Evolutionary conservation across 371 early-diverging fungal species (phyloP), one percentile per base, ranked within the genome.

Genomic region (Sporodiniella umbellata): DNA sequence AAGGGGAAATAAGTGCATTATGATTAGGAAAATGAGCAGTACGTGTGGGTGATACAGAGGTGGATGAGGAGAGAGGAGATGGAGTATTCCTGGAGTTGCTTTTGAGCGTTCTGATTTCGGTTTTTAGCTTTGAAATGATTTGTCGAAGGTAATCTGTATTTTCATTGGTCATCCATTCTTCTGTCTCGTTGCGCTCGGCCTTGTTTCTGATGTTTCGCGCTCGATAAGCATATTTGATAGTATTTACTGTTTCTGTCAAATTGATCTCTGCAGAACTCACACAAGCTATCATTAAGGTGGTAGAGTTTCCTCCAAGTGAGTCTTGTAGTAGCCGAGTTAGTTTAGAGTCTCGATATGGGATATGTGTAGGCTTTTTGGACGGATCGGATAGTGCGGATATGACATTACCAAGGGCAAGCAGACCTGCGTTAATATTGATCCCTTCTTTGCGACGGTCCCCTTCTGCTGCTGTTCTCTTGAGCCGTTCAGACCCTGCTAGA

Each of bases 371-470:
- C 12, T 57, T 54, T 51, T 66, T 70, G 44, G 78, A 62, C 38
- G 90, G 81, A 53, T 96, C 98, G 7, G 61, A 55, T 17, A 99
- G 79, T 0, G 99, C 99, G 4, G 92, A 92, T 35, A 99, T 99
- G 11, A 99, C 99, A 65, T 99, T 99, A 53, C 99, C 99, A n/a
- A 99, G 82, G 0, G 97, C 97, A 42, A 98, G 76, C 6, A 99
- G 80, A 6, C 99, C 99, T 15, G 91, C 87, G 77, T 99, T 99
- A 62, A 99, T 99, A 26, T 87, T 86, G 55, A 99, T 99, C 22
- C 97, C 95, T 72, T 99, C 99, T 70, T 92, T 94, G 25, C 89
- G 90, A 35, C 94, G 85, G 33, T 93, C 96, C 15, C 99, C 99
- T 37, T 86, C 86, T 3, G 98, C 96, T 26, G 90, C 80, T 2